Evolutionary conservation across 2,329 filamentous ascomycete genomes (phyloP).

Genomic region (Neonectria faginata): DNA sequence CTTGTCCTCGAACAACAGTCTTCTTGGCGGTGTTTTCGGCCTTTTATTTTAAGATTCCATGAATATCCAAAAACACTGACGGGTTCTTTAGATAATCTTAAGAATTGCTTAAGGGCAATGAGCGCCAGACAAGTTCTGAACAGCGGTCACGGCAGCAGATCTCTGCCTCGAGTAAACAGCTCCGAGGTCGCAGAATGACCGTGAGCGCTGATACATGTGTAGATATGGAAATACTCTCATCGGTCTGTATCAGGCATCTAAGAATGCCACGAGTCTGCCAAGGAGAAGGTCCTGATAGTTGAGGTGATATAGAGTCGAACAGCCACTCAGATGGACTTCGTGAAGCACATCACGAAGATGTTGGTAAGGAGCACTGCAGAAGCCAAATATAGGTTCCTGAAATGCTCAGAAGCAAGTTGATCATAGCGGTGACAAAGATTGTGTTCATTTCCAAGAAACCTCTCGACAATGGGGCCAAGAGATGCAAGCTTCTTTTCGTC

Average conservation of each 20-base stretch:
- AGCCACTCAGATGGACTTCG: conserved; percentile 20
- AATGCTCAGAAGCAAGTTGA: conserved; percentile 18
- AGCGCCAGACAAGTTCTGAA: not conserved
- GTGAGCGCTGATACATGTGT: not conserved
- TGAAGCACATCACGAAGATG: conserved; percentile 10
- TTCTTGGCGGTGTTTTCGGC: not conserved
- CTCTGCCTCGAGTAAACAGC: conserved; percentile 1
- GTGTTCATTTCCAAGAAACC: not conserved
- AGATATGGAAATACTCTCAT: not conserved
- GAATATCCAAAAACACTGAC: too few species aligned
- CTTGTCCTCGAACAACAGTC: not conserved
- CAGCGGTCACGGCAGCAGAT: not conserved
- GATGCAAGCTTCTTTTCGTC: conserved; percentile 27
- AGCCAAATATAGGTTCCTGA: conserved; percentile 27
- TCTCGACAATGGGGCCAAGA: conserved; percentile 15
- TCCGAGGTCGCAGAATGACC: not conserved
- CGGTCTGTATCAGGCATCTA: conserved; percentile 12
- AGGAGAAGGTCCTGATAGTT: conserved; percentile 15
- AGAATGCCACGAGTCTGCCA: conserved; percentile 13
- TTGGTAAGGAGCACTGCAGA: conserved; percentile 18
- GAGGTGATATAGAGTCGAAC: conserved; percentile 13
- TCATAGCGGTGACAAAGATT: conserved; percentile 3
- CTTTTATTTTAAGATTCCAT: too few species aligned
- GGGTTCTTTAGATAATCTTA: too few species aligned
- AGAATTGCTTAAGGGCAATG: not conserved